phyloP scores from a whole-genome alignment of 805 yeast species.

The Cyberlindnera mrakii region DNA sequence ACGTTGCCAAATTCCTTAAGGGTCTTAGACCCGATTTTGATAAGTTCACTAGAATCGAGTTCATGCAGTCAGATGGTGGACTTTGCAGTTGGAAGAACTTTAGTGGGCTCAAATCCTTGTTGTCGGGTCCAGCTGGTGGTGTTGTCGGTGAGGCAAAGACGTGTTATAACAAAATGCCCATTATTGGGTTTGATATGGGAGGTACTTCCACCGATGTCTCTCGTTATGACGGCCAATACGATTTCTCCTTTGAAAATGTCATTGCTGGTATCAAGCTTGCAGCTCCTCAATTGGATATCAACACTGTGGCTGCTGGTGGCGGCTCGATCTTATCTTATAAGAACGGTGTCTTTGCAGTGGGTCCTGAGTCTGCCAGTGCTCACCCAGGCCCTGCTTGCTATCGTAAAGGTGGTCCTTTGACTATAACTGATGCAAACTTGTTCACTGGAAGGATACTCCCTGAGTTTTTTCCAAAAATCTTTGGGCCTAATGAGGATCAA shows the following conservation, averaged over 20 bases:
- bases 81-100: constrained; percentile 45
- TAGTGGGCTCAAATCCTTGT: constrained; percentile 45
- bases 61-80: constrained; percentile 59
- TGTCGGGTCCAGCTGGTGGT: constrained; percentile 61
- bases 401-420: constrained; percentile 42
- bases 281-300: constrained; percentile 34
- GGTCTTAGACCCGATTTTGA: constrained; percentile 30
- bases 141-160: constrained; percentile 53
- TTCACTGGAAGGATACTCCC: constrained; percentile 36
- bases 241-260: constrained; percentile 27
- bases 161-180: constrained; percentile 36
- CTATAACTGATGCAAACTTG: constrained; percentile 42
- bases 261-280: constrained; percentile 35
- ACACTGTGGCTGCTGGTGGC: constrained; percentile 35
- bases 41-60: constrained; percentile 35
- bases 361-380: constrained; percentile 42
- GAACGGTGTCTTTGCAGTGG: constrained; percentile 36
- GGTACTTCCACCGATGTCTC: constrained; percentile 37
- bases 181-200: constrained; percentile 38
- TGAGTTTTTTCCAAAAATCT: constrained; percentile 37
- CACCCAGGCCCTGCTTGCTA: constrained; percentile 47
- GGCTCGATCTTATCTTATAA: constrained; percentile 29
- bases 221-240: constrained; percentile 26
- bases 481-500: constrained; percentile 39
- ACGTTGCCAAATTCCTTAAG: constrained; percentile 30